Base-by-base conservation (phyloP, 2,329 filamentous ascomycete species). In the Colletotrichum eremochloae region DNA sequence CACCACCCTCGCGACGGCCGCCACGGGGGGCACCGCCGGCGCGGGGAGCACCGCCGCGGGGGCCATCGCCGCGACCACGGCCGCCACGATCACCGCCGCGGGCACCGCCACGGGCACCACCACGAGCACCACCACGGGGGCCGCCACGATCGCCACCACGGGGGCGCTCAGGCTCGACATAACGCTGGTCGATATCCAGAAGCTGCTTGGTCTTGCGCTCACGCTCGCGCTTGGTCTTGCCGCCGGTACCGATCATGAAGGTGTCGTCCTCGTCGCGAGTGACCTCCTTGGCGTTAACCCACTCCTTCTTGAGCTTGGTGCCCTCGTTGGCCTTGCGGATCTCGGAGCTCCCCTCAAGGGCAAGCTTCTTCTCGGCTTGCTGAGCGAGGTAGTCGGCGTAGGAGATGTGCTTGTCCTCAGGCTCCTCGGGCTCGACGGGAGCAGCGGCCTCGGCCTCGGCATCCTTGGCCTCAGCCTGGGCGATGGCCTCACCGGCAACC, bases 301-400 rank as follows among this genome's bases (percentile, higher is more conserved):
- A 97, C 90, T 98, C 96, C 90, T 96, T 96, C 88, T 95, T 91
- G 79, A 86, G 82, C 87, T 94, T 94, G 87, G 87, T 89, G 80
- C 95, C 95, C 88, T 98, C 95, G 88, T 98, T 98, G 84, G 96
- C 87, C 87, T 95, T 91, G 86, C 96, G 96, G 81, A 94, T 88
- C 80, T 94, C 89, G 79, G 92, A 88, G 66, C 76, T 78, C 77
- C 86, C 84, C 78, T 89, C 89, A 75, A 96, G 89, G 76, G 90
- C 89, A 76, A 90, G 85, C 87, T 94, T 95, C 90, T 95, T 96
- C 86, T 90, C 88, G 72, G 87, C 88, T 78, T 83, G 85, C 84
- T 90, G 87, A 81, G 91, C 93, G 66, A 97, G 90, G 88, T 97
- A 99, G 77, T 96, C 93, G 80, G 89, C 86, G 86, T 95, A 97